Conservation (phyloP, 129 eudicot species). For the Chrysanthemum makinoi region DNA sequence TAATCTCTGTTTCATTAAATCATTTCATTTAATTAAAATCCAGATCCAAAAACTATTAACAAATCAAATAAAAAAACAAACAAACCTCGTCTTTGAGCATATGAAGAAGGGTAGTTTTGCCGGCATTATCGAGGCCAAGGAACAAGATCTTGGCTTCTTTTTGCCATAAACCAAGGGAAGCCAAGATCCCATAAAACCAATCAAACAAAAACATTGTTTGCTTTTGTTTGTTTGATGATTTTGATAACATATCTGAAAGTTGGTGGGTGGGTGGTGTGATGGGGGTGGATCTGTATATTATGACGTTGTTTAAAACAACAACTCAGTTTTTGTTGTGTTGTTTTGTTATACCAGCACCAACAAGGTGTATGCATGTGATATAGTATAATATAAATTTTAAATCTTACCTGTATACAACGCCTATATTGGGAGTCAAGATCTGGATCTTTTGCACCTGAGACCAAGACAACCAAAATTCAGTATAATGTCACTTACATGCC, state of each 20-base stretch:
- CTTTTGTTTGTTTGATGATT: neutral
- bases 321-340: neutral
- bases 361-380: no score
- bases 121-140: conserved; percentile 93
- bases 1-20: conserved; percentile 55
- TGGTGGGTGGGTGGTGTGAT: neutral
- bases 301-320: conserved; percentile 19
- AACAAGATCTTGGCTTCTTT: conserved; percentile 92
- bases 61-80: neutral
- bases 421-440: no score
- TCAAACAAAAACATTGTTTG: conserved; percentile 62
- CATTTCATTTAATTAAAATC: neutral
- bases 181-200: conserved; percentile 85
- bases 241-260: neutral
- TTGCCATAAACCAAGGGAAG: conserved; percentile 84
- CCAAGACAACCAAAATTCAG: no score
- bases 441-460: no score
- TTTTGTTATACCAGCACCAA: no score
- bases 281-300: conserved; percentile 14
- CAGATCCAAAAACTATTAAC: neutral
- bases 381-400: no score
- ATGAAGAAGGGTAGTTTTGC: conserved; percentile 86
- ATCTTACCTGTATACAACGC: no score
- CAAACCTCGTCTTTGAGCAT: conserved; percentile 86
- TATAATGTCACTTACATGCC: neutral